phyloP scores from a whole-genome alignment of 2,329 filamentous ascomycete genomes.

The Lasiodiplodia citricola region DNA sequence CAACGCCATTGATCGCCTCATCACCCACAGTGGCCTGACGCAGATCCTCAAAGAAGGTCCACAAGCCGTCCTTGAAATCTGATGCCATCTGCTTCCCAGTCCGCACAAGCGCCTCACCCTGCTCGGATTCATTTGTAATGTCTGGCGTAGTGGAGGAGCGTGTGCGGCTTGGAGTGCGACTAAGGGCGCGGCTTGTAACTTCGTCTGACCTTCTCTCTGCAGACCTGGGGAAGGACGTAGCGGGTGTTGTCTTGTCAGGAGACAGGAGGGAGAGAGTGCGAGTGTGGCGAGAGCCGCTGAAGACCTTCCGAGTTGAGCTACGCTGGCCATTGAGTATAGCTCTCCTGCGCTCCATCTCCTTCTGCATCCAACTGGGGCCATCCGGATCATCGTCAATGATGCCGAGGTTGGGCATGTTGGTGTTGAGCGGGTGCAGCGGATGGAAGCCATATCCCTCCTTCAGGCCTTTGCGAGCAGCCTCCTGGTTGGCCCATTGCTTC shows the following conservation, averaged over 20 bases:
- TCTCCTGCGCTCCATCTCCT: conserved; percentile 76
- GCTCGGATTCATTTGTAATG: conserved; percentile 33
- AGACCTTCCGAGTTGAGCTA: conserved; percentile 60
- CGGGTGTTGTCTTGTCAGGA: conserved; percentile 51
- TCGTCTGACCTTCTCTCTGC: conserved; percentile 36
- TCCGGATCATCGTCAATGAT: conserved; percentile 50
- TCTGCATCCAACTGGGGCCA: conserved; percentile 52
- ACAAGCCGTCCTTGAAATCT: conserved; percentile 86
- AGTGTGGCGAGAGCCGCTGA: conserved; percentile 67
- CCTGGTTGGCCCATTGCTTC: conserved; percentile 79
- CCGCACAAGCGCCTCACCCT: conserved; percentile 43
- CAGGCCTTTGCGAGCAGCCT: conserved; percentile 74
- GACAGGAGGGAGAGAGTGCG: conserved; percentile 82
- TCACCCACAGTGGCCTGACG: conserved; percentile 95
- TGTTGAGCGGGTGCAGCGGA: conserved; percentile 61
- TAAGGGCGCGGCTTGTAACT: conserved; percentile 24
- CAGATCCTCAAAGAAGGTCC: conserved; percentile 95
- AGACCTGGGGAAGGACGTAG: conserved; percentile 45
- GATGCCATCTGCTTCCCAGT: conserved; percentile 78
- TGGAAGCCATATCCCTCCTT: conserved; percentile 50
- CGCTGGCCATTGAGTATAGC: conserved; percentile 63
- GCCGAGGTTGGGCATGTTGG: conserved; percentile 40
- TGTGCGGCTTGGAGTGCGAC: conserved; percentile 31
- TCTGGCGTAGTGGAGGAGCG: conserved; percentile 41
- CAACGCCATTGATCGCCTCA: conserved; percentile 71